Percentiles rank a stretch among this genome's conserved stretches.
Evolutionary conservation across 2,329 filamentous ascomycete species (phyloP).

Genomic region (Mycosphaerella sp.): DNA sequence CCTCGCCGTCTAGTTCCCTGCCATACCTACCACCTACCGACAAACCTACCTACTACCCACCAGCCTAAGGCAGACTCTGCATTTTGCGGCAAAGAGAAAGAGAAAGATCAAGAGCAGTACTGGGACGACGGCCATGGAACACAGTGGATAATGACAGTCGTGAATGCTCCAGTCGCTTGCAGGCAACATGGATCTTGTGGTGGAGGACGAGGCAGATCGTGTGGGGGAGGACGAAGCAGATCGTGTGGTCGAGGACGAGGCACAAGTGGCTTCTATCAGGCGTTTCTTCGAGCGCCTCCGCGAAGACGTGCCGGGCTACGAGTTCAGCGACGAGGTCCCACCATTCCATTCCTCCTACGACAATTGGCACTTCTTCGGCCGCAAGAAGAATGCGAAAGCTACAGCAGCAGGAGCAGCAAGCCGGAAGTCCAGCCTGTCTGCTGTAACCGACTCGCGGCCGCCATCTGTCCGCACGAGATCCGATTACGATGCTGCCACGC

Average conservation of each 20-base stretch:
- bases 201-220: slow-evolving; percentile 10
- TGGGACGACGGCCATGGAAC: neutral
- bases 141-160: neutral
- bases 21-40: too few relatives aligned
- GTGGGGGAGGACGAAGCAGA: slow-evolving; percentile 1
- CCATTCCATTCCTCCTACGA: slow-evolving; percentile 62
- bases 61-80: too few relatives aligned
- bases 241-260: neutral
- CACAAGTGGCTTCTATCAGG: slow-evolving; percentile 20
- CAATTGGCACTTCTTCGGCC: slow-evolving; percentile 62
- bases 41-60: too few relatives aligned
- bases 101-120: too few relatives aligned
- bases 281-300: slow-evolving; percentile 32
- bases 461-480: slow-evolving; percentile 25
- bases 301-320: slow-evolving; percentile 32
- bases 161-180: neutral
- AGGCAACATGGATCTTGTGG: slow-evolving; percentile 13
- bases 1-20: too few relatives aligned
- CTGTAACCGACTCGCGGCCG: slow-evolving; percentile 37
- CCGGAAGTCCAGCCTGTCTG: slow-evolving; percentile 20
- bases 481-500: slow-evolving; percentile 22
- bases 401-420: slow-evolving; percentile 19
- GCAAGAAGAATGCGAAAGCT: slow-evolving; percentile 38
- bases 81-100: too few relatives aligned
- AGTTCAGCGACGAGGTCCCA: slow-evolving; percentile 34